Base-by-base conservation (phyloP, 371 early-diverging fungal species). In the Vairimorpha necatrix region DNA sequence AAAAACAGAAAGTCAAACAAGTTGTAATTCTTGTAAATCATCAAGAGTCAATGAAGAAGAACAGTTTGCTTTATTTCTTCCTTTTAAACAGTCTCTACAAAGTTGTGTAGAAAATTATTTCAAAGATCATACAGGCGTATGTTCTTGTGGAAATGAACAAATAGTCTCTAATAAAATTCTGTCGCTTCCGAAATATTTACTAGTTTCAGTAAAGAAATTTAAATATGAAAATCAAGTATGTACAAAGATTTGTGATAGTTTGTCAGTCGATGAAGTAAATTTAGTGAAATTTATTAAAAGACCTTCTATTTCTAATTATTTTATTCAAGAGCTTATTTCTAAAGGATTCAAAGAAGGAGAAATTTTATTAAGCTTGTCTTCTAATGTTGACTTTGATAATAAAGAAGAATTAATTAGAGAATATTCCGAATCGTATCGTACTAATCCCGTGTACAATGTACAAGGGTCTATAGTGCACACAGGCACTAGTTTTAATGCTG, bases 391-490 rank as follows among this genome's bases (percentile, higher is more conserved):
- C 48, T 65, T 65, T 50, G 34, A 33, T 7, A 26, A 46, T 33
- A 47, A 46, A 22, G 75, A 47, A 24, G 36, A 46, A 22, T 20
- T 9, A 18, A 46, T 75, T 62, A 20, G 24, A 22, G 20, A 50
- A 24, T n/a, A 63, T 24, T 28, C 39, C 4, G 38, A 26, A 33
- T 33, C 26, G 2, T 2, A 48, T 42, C 18, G 60, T n/a, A 42
- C 26, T 20, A 62, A 50, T 47, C 16, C 24, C 13, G 54, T 33
- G 6, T 76, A 76, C 38, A 32, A 66, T 42, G 28, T 72, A 26
- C 39, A 38, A 0, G 69, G 70, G 4, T 30, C 63, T 22, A 71
- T 80, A 32, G 24, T 32, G 28, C 81, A 80, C 70, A 65, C 66
- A 32, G 81, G 81, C 14, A 46, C 2, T 0, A 65, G 47, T 53